Percentiles rank a stretch among this genome's conserved stretches.
phyloP scores from a whole-genome alignment of 441 rosid species.

The Populus hybrid region DNA sequence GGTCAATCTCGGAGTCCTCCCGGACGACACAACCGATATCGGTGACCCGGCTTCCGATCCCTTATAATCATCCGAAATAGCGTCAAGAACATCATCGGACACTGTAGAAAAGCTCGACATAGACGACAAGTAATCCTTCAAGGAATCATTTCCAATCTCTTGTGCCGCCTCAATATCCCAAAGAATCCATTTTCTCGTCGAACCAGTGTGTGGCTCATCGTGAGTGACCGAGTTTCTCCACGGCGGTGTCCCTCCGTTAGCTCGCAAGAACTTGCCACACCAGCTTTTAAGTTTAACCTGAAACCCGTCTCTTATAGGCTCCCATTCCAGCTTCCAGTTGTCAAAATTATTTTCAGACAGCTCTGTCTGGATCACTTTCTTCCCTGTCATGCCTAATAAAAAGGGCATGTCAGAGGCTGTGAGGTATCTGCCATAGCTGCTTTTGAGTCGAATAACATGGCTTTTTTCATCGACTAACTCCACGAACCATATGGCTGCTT shows the following conservation, averaged over 20 bases:
- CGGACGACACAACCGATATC: conserved; percentile 21
- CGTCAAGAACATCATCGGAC: conserved; percentile 46
- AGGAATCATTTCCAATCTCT: conserved; percentile 29
- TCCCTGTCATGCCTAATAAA: conserved; percentile 79
- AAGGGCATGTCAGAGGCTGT: conserved; percentile 73
- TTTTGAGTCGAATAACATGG: conserved; percentile 37
- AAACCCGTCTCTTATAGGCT: conserved; percentile 65
- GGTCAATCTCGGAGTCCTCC: conserved; percentile 37
- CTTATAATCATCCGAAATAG: conserved; percentile 35
- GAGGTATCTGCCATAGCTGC: conserved; percentile 47
- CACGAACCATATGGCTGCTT: conserved; percentile 45
- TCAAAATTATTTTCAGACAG: conserved; percentile 43
- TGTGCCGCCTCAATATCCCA: conserved; percentile 69
- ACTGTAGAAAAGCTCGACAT: conserved; percentile 61
- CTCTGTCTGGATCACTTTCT: conserved; percentile 53
- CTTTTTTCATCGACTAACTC: conserved; percentile 30
- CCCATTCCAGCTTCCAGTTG: conserved; percentile 76
- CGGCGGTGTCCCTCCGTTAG: conserved; percentile 89
- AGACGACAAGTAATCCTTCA: conserved; percentile 33
- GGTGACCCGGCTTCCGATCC: conserved; percentile 52
- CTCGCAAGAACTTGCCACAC: conserved; percentile 69
- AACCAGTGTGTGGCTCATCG: conserved; percentile 65
- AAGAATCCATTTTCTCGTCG: conserved; percentile 61
- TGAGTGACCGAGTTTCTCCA: conserved; percentile 93
- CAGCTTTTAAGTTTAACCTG: conserved; percentile 60